Evolutionary conservation across 352 stramenopile genomes (phyloP).

Genomic region (Globisporangium alternatum): DNA sequence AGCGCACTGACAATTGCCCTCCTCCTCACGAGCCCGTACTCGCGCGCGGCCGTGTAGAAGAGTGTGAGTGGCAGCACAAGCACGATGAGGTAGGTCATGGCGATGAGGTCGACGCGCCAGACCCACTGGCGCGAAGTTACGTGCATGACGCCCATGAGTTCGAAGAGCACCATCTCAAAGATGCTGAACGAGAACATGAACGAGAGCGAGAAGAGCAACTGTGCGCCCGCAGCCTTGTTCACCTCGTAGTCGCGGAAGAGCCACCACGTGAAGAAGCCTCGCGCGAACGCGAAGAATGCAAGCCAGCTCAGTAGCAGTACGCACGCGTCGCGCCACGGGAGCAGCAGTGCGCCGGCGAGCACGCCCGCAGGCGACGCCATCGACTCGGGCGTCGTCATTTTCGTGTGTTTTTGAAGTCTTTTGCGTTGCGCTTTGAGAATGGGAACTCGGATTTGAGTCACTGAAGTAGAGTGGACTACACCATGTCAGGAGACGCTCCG

Average conservation of each 20-base stretch:
- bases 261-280: conserved; percentile 82
- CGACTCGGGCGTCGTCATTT: conserved; percentile 1
- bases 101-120: conserved; percentile 73
- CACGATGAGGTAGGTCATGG: conserved; percentile 74
- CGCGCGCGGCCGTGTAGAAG: conserved; percentile 69
- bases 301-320: conserved; percentile 44
- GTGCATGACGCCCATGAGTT: conserved; percentile 68
- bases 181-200: conserved; percentile 80
- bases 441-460: neutral
- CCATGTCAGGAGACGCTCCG: neutral
- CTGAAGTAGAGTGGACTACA: neutral
- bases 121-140: conserved; percentile 67
- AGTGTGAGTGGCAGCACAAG: conserved; percentile 72
- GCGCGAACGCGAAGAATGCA: conserved; percentile 62
- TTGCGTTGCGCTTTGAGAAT: neutral
- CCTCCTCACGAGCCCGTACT: conserved; percentile 41
- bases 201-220: conserved; percentile 68
- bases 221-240: conserved; percentile 38
- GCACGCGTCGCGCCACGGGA: conserved; percentile 30
- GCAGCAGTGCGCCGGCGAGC: conserved; percentile 18
- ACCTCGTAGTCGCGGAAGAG: conserved; percentile 85
- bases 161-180: conserved; percentile 80
- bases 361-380: neutral
- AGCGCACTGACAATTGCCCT: conserved; percentile 25
- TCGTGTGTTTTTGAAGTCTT: neutral